These are phyloP conservation scores for Firmiana major DNA, from an alignment of 345 rosid genomes.

Conservation along the genomic window DNA sequence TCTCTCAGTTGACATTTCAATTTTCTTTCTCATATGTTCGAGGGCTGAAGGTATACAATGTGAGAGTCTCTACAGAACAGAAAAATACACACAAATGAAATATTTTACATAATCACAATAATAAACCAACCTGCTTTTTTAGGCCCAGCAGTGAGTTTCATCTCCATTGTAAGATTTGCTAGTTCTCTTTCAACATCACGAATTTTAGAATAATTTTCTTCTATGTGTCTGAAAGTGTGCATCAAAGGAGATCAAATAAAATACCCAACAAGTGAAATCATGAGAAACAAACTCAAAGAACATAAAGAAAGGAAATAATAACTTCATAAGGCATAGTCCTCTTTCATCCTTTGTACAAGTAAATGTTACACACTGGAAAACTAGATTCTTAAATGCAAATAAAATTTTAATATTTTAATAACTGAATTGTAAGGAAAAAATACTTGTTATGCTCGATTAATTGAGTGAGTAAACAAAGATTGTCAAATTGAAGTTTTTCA, in stretches of 20 bases:
- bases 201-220: conserved; percentile 78
- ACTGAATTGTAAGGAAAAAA: background rate
- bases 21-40: conserved; percentile 85
- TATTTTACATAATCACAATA: background rate
- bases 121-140: conserved; percentile 70
- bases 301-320: background rate
- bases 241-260: conserved; percentile 6
- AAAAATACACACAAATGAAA: conserved; percentile 1
- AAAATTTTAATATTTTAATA: background rate
- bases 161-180: conserved; percentile 67
- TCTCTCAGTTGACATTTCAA: conserved; percentile 70
- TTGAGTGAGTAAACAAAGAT: background rate
- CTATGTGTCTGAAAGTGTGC: conserved; percentile 55
- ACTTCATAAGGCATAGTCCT: background rate
- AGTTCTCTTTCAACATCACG: conserved; percentile 86
- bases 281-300: background rate
- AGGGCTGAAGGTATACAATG: conserved; percentile 46
- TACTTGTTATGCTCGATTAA: background rate
- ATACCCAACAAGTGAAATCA: background rate
- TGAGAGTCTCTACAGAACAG: conserved; percentile 22
- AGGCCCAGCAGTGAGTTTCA: conserved; percentile 97
- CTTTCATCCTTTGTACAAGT: background rate
- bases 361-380: background rate
- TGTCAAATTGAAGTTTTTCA: background rate
- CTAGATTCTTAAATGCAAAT: background rate